These are phyloP conservation scores for Candolleomyces efflorescens DNA, from an alignment of 768 basidiomycete genomes.

Conservation along the genomic window DNA sequence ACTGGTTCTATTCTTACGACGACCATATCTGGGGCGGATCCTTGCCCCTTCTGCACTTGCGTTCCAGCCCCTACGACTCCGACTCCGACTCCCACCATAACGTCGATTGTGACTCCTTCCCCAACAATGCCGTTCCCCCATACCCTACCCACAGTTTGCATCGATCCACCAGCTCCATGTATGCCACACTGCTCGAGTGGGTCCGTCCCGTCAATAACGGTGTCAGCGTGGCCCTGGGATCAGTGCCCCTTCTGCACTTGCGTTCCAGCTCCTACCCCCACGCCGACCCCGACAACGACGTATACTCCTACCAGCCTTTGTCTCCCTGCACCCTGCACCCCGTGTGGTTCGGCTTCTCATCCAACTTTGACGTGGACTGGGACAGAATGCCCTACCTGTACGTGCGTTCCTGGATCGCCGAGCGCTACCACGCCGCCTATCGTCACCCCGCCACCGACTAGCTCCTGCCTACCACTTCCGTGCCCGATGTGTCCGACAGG, in stretches of 20 bases:
- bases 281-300: background rate
- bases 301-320: background rate
- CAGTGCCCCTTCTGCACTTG: too few relatives aligned
- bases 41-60: constrained; percentile 4
- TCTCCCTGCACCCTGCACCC: background rate
- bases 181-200: too few relatives aligned
- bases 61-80: background rate
- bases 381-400: background rate
- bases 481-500: background rate
- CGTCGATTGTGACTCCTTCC: background rate
- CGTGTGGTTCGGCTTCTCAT: background rate
- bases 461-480: background rate
- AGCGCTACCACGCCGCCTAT: background rate
- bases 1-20: too few relatives aligned
- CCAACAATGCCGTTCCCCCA: too few relatives aligned
- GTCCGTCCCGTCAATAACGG: too few relatives aligned
- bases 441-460: background rate
- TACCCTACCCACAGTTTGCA: too few relatives aligned
- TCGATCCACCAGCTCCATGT: too few relatives aligned
- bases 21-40: too few relatives aligned
- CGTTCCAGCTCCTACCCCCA: background rate
- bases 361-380: background rate
- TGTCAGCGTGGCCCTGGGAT: too few relatives aligned
- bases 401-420: background rate
- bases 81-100: background rate